phyloP scores from a whole-genome alignment of 139 green algal genomes.

The Tetradesmus obliquus region DNA sequence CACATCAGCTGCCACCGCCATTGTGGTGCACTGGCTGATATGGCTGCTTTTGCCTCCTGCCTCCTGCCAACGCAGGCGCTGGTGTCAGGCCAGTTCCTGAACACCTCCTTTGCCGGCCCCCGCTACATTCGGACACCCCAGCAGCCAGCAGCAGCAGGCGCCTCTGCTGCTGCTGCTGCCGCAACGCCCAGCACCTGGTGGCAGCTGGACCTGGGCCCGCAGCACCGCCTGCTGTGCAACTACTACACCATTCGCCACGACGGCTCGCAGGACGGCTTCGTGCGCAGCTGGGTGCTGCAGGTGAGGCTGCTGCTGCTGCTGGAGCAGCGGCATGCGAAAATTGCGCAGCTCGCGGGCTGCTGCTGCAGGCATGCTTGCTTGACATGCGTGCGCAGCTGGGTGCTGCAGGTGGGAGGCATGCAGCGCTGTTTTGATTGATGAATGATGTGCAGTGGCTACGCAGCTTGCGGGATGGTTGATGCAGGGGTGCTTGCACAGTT shows the following conservation, averaged over 20 bases:
- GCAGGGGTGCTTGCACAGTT: too few species aligned
- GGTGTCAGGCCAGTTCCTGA: constrained; percentile 38
- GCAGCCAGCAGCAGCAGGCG: constrained; percentile 59
- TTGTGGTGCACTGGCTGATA: not conserved
- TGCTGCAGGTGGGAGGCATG: constrained; percentile 71
- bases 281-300: constrained; percentile 85
- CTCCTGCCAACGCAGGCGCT: constrained; percentile 6
- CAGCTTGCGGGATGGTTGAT: too few species aligned
- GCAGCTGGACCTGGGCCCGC: constrained; percentile 79
- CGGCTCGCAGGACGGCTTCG: constrained; percentile 75
- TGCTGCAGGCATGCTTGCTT: not conserved
- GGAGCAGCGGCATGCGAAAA: not conserved
- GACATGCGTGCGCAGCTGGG: constrained; percentile 71
- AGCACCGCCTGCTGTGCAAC: constrained; percentile 75
- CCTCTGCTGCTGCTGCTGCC: constrained; percentile 59
- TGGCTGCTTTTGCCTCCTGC: not conserved
- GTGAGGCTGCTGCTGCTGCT: constrained; percentile 38
- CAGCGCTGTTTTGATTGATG: not conserved
- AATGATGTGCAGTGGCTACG: too few species aligned
- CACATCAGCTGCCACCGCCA: too few species aligned
- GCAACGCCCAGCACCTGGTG: constrained; percentile 77
- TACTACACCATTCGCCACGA: constrained; percentile 91
- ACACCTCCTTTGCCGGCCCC: constrained; percentile 34
- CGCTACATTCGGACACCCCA: constrained; percentile 72
- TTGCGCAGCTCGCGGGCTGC: not conserved